A percentile compares a stretch with the other conserved stretches of the same genome.
phyloP scores from a whole-genome alignment of 163 green algal species.

The Prototheca wickerhamii region DNA sequence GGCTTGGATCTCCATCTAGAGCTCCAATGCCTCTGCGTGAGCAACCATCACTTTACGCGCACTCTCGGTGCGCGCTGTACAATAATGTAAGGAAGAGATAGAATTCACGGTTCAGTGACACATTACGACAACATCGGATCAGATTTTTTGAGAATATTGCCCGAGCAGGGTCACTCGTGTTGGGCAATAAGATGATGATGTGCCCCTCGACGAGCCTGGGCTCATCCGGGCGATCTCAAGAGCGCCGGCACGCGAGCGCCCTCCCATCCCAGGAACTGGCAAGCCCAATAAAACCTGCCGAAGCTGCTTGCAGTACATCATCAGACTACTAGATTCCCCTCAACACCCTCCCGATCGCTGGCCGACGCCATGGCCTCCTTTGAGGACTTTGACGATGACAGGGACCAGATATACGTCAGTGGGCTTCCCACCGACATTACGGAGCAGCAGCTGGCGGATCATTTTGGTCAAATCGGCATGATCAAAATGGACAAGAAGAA shows the following conservation, averaged over 20 bases:
- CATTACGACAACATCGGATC: too few relatives aligned
- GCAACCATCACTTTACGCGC: neutral
- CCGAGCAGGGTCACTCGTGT: too few relatives aligned
- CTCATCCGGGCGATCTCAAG: too few relatives aligned
- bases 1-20: too few relatives aligned
- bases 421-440: slow-evolving; percentile 55
- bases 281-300: neutral
- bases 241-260: neutral
- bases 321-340: neutral
- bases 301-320: neutral
- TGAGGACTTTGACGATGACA: slow-evolving; percentile 7
- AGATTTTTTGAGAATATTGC: neutral
- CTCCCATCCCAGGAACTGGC: neutral
- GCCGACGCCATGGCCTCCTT: neutral
- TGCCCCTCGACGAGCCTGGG: too few relatives aligned
- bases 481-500: slow-evolving; percentile 79
- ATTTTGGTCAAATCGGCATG: slow-evolving; percentile 78
- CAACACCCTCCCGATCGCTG: neutral
- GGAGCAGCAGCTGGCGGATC: slow-evolving; percentile 62
- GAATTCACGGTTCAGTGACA: neutral
- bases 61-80: neutral
- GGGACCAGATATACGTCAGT: slow-evolving; percentile 18
- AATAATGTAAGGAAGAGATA: neutral
- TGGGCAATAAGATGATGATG: too few relatives aligned
- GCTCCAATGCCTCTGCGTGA: neutral